Evolutionary conservation across 345 rosid genomes (phyloP), one percentile per base, ranked within the genome.

Genomic region (Populus davidiana): DNA sequence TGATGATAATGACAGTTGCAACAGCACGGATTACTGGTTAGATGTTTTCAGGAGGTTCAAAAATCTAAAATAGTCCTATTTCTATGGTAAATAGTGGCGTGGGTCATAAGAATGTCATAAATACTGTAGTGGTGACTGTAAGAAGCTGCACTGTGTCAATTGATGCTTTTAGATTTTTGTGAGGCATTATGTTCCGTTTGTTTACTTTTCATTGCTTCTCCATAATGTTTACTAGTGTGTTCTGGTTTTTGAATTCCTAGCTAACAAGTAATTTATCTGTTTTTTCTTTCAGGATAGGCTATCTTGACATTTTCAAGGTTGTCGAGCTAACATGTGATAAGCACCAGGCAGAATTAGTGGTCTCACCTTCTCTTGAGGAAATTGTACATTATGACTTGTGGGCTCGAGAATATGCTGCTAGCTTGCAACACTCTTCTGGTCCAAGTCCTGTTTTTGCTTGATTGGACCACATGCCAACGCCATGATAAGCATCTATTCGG

Each of bases 231-330:
- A 67, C 71, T 49, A 14, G 18, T 9, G 20, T 33, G 41, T 56
- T 29, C 2, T 16, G 14, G 20, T n/a, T n/a, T 31, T 52, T 62
- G 27, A 41, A 56, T 59, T 61, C 36, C 29, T 14, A 18, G 29
- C 63, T 70, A 65, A 80, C 39, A 3, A 64, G 8, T 36, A 29
- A 2, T 36, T 52, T 74, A 20, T 64, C 54, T 29, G 27, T 17
- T 21, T 21, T 18, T 59, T 33, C 71, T 81, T 78, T 17, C 94
- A 92, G 99, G 94, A 93, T 96, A 69, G 67, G 92, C 84, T 93
- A 92, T 74, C 87, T 92, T 81, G 99, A 96, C 68, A 91, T 96
- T 67, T 96, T 96, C 88, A 93, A 91, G 85, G 88, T 93, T 39
- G 99, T 93, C 82, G 99, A 96, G 84, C 78, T 89, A 62, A 93